phyloP scores from a whole-genome alignment of 129 eudicot genomes.

The Lactuca sativa region DNA sequence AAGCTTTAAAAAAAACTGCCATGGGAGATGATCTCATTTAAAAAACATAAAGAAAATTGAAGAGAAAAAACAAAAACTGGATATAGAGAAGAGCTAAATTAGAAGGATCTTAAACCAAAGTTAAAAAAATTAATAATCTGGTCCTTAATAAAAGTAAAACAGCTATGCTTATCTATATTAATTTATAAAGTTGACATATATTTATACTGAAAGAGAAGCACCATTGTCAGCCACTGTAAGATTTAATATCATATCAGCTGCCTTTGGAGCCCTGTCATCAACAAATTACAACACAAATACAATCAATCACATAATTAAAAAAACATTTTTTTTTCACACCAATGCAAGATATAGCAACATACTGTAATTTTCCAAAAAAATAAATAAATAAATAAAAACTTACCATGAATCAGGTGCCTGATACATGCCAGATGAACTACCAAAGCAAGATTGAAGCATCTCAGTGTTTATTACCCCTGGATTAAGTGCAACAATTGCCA shows the following conservation, averaged over 20 bases:
- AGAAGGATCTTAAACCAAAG: not conserved
- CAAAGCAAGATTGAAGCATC: conserved; percentile 95
- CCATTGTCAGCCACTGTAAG: conserved; percentile 85
- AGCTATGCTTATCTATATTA: not conserved
- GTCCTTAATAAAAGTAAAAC: not conserved
- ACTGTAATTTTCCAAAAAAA: not conserved
- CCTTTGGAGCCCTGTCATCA: conserved; percentile 88
- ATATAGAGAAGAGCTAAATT: conserved; percentile 19
- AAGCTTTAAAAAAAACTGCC: too few relatives aligned
- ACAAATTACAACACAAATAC: not conserved
- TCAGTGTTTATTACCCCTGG: conserved; percentile 95
- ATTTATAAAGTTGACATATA: not conserved
- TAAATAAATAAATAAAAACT: not conserved
- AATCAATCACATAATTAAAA: conserved; percentile 4
- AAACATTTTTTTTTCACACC: not conserved
- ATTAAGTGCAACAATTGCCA: conserved; percentile 84
- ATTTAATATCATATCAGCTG: conserved; percentile 91
- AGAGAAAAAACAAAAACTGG: not conserved
- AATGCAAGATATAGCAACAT: not conserved
- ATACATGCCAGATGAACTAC: conserved; percentile 66
- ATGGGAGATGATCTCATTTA: too few relatives aligned
- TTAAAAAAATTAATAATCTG: not conserved
- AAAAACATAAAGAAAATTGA: too few relatives aligned
- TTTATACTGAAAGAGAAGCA: conserved; percentile 83
- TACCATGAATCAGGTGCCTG: conserved; percentile 93